phyloP scores from a whole-genome alignment of 2,329 filamentous ascomycete genomes.

The Exophiala oligosperma region DNA sequence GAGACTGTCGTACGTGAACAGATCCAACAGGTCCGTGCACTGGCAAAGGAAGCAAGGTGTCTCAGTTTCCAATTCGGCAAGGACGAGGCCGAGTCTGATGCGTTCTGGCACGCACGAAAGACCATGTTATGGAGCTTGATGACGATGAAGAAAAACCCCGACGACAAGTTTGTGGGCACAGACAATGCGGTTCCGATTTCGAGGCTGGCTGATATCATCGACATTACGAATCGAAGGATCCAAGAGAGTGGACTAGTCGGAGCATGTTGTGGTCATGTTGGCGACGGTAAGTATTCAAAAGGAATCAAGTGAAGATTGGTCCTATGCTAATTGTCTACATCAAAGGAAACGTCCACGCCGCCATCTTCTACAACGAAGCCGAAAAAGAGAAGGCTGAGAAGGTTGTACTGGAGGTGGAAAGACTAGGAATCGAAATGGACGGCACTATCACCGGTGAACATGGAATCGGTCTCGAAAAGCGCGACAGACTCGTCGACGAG shows the following conservation, averaged over 20 bases:
- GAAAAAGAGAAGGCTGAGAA: slow-evolving; percentile 75
- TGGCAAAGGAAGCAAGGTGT: slow-evolving; percentile 66
- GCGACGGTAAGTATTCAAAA: slow-evolving; percentile 58
- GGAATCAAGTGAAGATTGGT: not conserved
- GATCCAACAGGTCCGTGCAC: slow-evolving; percentile 63
- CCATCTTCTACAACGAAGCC: slow-evolving; percentile 79
- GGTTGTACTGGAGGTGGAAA: slow-evolving; percentile 87
- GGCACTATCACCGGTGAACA: slow-evolving; percentile 64
- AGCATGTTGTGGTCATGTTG: slow-evolving; percentile 84
- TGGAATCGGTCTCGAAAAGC: slow-evolving; percentile 83
- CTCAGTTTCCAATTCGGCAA: slow-evolving; percentile 73
- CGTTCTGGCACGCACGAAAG: slow-evolving; percentile 82
- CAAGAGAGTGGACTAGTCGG: slow-evolving; percentile 83
- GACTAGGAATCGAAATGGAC: slow-evolving; percentile 84
- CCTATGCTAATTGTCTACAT: not conserved
- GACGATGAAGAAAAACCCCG: slow-evolving; percentile 57
- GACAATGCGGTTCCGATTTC: slow-evolving; percentile 83
- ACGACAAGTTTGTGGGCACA: slow-evolving; percentile 76
- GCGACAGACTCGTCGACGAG: slow-evolving; percentile 74
- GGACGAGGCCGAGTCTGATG: slow-evolving; percentile 66
- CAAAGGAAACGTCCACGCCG: slow-evolving; percentile 82
- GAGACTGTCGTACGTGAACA: slow-evolving; percentile 72
- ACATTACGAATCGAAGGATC: slow-evolving; percentile 86
- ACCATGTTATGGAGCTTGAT: slow-evolving; percentile 81
- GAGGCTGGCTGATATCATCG: slow-evolving; percentile 61